Evolutionary conservation across 2,329 filamentous ascomycete genomes (phyloP).

Genomic region (Apiospora pterosperma): DNA sequence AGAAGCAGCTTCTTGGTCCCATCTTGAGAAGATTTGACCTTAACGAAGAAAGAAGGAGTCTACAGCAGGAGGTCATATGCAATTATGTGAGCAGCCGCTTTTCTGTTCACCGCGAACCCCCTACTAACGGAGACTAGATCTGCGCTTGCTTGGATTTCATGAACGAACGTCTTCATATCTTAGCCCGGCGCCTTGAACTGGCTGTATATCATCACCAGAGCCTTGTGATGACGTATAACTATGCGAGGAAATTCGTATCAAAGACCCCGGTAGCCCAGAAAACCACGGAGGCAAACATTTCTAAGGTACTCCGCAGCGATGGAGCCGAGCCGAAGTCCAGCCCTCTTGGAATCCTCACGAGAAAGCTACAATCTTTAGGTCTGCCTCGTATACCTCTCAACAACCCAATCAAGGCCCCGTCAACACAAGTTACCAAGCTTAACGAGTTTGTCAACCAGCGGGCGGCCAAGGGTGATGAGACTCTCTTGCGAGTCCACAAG

Average conservation of each 20-base stretch:
- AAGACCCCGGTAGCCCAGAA: neutral
- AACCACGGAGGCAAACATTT: neutral
- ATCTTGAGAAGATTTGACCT: constrained; percentile 13
- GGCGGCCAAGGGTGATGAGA: constrained; percentile 21
- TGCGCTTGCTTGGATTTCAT: constrained; percentile 20
- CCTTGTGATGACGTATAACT: constrained; percentile 15
- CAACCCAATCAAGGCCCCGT: constrained; percentile 7
- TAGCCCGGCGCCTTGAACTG: constrained; percentile 15
- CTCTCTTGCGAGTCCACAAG: constrained; percentile 19
- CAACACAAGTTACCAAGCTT: constrained; percentile 16
- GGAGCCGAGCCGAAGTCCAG: neutral
- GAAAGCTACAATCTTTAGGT: neutral
- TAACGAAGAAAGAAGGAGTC: constrained; percentile 5
- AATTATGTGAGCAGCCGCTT: constrained; percentile 15
- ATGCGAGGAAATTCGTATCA: constrained; percentile 4
- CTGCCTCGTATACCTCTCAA: constrained; percentile 7
- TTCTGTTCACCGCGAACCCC: neutral
- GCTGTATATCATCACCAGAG: constrained; percentile 19
- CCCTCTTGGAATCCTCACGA: constrained; percentile 10
- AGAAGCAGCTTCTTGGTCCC: constrained; percentile 25
- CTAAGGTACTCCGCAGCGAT: neutral
- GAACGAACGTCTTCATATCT: constrained; percentile 19
- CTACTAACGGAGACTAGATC: constrained; percentile 13
- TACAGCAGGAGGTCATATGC: constrained; percentile 14
- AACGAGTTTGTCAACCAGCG: constrained; percentile 21